Evolutionary conservation across 306 rosid species (phyloP).

Genomic region (Herpetospermum pedunculosum): DNA sequence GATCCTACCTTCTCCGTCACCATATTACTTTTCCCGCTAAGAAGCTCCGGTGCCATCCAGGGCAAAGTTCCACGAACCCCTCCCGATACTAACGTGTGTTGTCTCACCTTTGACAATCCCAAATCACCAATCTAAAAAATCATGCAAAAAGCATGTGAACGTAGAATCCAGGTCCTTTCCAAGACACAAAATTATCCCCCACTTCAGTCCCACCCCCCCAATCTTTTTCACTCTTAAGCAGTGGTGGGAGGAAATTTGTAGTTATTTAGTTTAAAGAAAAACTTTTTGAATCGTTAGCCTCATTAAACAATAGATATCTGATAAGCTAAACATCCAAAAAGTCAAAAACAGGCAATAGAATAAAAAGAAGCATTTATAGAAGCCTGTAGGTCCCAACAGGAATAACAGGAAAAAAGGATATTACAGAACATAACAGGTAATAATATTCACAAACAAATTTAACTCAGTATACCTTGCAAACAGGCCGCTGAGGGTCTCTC

Average conservation of each 20-base stretch:
- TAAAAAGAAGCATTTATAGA: background rate
- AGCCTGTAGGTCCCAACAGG: background rate
- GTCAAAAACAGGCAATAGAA: background rate
- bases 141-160: conserved; percentile 12
- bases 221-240: background rate
- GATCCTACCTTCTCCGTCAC: conserved; percentile 75
- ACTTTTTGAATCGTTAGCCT: background rate
- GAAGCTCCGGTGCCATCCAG: conserved; percentile 99
- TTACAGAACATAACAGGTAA: background rate
- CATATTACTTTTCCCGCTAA: conserved; percentile 95
- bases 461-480: conserved; percentile 66
- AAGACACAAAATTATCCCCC: background rate
- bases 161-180: background rate
- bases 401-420: background rate
- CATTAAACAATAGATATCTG: background rate
- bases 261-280: background rate
- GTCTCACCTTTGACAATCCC: conserved; percentile 96
- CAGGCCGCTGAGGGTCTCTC: conserved; percentile 98
- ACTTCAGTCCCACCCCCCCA: background rate
- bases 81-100: conserved; percentile 92
- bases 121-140: conserved; percentile 82
- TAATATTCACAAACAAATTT: background rate
- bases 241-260: background rate
- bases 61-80: conserved; percentile 99
- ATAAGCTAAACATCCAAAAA: background rate